Evolutionary conservation across 352 stramenopile genomes (phyloP).

Genomic region (Elongisporangium undulatum): DNA sequence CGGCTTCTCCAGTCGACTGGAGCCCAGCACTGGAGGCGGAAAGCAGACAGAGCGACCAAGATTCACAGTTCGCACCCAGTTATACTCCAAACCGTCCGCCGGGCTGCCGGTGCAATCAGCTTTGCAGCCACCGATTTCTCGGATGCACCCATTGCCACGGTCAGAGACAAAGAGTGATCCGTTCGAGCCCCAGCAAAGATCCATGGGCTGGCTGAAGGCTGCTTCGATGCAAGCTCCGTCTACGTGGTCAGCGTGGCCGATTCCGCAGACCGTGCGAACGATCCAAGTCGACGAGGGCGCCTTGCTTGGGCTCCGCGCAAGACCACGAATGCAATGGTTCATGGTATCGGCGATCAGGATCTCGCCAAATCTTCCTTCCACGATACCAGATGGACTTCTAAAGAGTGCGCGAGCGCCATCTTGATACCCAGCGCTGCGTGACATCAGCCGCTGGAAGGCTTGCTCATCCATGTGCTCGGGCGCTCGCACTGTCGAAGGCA

Average conservation of each 20-base stretch:
- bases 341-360: constrained; percentile 50
- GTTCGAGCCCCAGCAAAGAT: constrained; percentile 20
- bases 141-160: constrained; percentile 37
- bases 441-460: constrained; percentile 5
- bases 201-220: constrained; percentile 31
- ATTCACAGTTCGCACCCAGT: constrained; percentile 41
- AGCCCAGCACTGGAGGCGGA: neutral
- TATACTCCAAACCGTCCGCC: constrained; percentile 16
- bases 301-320: constrained; percentile 9
- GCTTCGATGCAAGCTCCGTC: constrained; percentile 28
- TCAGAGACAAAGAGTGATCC: constrained; percentile 36
- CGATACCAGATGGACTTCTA: constrained; percentile 27
- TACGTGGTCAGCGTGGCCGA: constrained; percentile 14
- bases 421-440: constrained; percentile 20
- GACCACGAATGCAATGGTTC: constrained; percentile 50
- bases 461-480: constrained; percentile 1
- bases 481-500: constrained; percentile 1
- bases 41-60: constrained; percentile 6
- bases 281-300: constrained; percentile 13
- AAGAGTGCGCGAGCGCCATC: constrained; percentile 33
- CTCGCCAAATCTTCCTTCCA: constrained; percentile 20
- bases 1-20: neutral
- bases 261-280: constrained; percentile 24
- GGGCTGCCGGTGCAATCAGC: constrained; percentile 1
- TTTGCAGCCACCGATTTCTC: constrained; percentile 28